A percentile compares a stretch with the other conserved stretches of the same genome.
Evolutionary conservation across 192 early-diverging fungal species (phyloP).

Genomic region (Coemansia sp.): DNA sequence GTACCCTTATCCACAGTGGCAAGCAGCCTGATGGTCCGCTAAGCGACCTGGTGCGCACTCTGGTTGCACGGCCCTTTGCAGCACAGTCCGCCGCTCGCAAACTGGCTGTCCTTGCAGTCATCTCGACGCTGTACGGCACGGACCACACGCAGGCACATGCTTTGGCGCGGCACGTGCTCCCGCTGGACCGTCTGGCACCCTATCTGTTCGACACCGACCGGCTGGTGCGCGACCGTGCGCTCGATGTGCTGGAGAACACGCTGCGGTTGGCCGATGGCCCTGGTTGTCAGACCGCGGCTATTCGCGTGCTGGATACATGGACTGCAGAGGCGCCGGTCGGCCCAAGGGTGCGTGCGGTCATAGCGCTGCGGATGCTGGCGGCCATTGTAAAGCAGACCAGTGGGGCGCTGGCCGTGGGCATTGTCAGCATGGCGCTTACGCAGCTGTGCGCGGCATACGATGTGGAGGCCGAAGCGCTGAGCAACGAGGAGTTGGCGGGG

Average conservation of each 20-base stretch:
- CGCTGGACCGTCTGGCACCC: constrained; percentile 6
- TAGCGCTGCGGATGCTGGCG: constrained; percentile 26
- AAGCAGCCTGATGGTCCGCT: constrained; percentile 15
- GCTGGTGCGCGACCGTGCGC: constrained; percentile 39
- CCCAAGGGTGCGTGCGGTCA: neutral
- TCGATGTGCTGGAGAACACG: constrained; percentile 37
- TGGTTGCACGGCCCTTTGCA: constrained; percentile 12
- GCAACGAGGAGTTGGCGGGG: neutral
- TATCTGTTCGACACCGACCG: constrained; percentile 37
- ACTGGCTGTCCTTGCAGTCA: constrained; percentile 17
- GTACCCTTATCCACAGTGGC: constrained; percentile 9
- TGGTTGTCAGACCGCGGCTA: neutral
- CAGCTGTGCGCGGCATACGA: neutral
- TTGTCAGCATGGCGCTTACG: neutral
- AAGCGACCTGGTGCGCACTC: constrained; percentile 6
- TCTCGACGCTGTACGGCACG: constrained; percentile 3
- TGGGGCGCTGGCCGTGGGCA: neutral
- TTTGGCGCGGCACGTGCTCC: constrained; percentile 3
- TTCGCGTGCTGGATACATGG: neutral
- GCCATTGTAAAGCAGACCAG: constrained; percentile 33
- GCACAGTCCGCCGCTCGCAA: constrained; percentile 15
- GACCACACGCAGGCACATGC: neutral
- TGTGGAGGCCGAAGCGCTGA: neutral
- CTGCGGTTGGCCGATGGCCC: constrained; percentile 1
- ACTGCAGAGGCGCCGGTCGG: neutral